Percentiles rank a stretch among this genome's conserved stretches.
phyloP scores from a whole-genome alignment of 2,329 filamentous ascomycete species.

The Penicillium sclerotigenum region DNA sequence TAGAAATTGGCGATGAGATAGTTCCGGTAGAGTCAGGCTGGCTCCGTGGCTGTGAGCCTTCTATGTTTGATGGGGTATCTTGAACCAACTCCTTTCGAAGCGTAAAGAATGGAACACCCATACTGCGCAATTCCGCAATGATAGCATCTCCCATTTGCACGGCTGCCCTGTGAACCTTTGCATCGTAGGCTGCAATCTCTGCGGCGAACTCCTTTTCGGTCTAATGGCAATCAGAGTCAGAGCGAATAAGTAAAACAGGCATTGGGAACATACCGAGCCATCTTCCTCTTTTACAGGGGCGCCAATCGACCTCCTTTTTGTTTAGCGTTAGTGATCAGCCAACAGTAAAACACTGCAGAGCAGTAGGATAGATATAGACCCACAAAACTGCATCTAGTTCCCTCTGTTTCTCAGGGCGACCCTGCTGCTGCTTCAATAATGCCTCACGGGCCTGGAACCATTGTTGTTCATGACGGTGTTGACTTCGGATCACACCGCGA shows the following conservation, averaged over 20 bases:
- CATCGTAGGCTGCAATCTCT: slow-evolving; percentile 59
- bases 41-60: neutral
- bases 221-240: slow-evolving; percentile 22
- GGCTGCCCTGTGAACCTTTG: slow-evolving; percentile 61
- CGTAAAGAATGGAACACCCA: slow-evolving; percentile 62
- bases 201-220: slow-evolving; percentile 49
- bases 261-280: slow-evolving; percentile 28
- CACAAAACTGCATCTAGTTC: slow-evolving; percentile 56
- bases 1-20: slow-evolving; percentile 32
- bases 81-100: slow-evolving; percentile 46
- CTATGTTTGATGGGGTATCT: slow-evolving; percentile 8
- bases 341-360: neutral
- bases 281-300: slow-evolving; percentile 35
- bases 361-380: slow-evolving; percentile 21
- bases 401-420: slow-evolving; percentile 52
- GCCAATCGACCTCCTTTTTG: slow-evolving; percentile 45
- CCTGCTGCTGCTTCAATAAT: slow-evolving; percentile 51
- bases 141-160: slow-evolving; percentile 59
- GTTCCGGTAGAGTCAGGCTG: neutral
- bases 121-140: slow-evolving; percentile 51
- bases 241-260: neutral
- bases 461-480: slow-evolving; percentile 60
- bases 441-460: slow-evolving; percentile 57
- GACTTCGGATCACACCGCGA: slow-evolving; percentile 59
- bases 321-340: neutral